Conservation (phyloP, 192 early-diverging fungal genomes). For the Martensiomyces pterosporus region DNA sequence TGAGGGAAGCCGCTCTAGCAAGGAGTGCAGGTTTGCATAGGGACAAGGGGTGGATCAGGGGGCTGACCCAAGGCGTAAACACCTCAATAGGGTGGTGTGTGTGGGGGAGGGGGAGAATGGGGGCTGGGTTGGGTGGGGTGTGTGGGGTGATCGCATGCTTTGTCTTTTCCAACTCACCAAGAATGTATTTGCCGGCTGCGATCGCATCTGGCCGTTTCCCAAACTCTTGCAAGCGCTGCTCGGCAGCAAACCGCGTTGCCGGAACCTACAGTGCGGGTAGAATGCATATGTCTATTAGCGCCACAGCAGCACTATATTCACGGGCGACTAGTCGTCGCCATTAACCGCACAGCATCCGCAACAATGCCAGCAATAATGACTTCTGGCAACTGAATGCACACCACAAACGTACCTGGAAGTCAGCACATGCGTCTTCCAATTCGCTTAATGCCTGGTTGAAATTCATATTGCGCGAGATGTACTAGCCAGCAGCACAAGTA, state of each 20-base stretch:
- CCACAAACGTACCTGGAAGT: conserved; percentile 35
- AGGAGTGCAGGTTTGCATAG: no score
- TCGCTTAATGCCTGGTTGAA: conserved; percentile 26
- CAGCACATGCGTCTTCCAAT: conserved; percentile 43
- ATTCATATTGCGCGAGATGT: conserved; percentile 34
- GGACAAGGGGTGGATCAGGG: no score
- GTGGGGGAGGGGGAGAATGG: conserved; percentile 32
- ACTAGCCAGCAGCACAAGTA: background rate
- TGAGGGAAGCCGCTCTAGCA: no score
- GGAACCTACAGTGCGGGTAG: conserved; percentile 28
- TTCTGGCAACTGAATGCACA: conserved; percentile 40
- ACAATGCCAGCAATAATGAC: conserved; percentile 26
- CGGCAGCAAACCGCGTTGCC: conserved; percentile 31
- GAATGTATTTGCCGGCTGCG: conserved; percentile 30
- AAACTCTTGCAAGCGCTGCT: conserved; percentile 30
- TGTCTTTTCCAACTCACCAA: conserved; percentile 36
- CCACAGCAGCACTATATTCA: conserved; percentile 42
- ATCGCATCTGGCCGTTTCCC: conserved; percentile 48
- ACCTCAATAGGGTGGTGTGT: no score
- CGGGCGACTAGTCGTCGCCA: conserved; percentile 23
- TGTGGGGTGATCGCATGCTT: no score
- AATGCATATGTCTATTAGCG: conserved; percentile 30
- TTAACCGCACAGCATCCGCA: no score
- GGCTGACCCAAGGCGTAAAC: no score
- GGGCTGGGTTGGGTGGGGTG: no score